phyloP scores from a whole-genome alignment of 371 early-diverging fungal species.

The Rhizopus stolonifer region DNA sequence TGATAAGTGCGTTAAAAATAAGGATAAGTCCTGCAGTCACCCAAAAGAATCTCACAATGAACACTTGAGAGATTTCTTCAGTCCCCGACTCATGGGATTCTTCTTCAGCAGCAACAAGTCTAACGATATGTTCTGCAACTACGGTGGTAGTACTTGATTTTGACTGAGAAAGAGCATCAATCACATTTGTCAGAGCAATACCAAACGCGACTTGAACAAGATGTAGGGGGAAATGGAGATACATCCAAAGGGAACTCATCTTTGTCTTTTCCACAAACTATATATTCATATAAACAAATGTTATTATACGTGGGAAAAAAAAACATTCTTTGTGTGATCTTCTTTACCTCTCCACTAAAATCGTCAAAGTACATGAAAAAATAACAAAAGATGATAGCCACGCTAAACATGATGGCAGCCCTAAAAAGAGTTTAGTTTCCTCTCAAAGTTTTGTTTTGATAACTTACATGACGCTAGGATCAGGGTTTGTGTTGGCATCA shows the following conservation, averaged over 20 bases:
- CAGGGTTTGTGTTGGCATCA: conserved; percentile 13
- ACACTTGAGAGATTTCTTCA: conserved; percentile 1
- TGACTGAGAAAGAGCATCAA: background rate
- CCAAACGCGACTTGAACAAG: conserved; percentile 59
- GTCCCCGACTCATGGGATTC: background rate
- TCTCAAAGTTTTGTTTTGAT: background rate
- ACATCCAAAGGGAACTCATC: conserved; percentile 58
- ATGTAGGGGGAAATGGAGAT: conserved; percentile 61
- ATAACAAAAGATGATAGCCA: conserved; percentile 47
- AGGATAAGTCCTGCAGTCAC: conserved; percentile 43
- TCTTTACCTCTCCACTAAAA: conserved; percentile 37
- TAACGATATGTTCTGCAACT: conserved; percentile 1
- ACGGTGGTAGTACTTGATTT: conserved; percentile 2
- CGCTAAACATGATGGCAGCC: conserved; percentile 45
- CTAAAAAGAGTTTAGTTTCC: conserved; percentile 9
- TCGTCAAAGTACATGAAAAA: conserved; percentile 59
- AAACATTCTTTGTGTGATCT: background rate
- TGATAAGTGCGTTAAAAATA: conserved; percentile 45
- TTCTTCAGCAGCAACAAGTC: conserved; percentile 1
- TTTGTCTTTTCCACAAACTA: conserved; percentile 25
- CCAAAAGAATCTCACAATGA: conserved; percentile 44
- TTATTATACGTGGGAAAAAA: background rate
- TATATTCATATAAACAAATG: background rate
- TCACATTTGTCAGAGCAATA: conserved; percentile 43
- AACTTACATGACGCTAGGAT: conserved; percentile 37